Evolutionary conservation across 164 flowering plant species (phyloP).

Genomic region (Buxus sempervirens): DNA sequence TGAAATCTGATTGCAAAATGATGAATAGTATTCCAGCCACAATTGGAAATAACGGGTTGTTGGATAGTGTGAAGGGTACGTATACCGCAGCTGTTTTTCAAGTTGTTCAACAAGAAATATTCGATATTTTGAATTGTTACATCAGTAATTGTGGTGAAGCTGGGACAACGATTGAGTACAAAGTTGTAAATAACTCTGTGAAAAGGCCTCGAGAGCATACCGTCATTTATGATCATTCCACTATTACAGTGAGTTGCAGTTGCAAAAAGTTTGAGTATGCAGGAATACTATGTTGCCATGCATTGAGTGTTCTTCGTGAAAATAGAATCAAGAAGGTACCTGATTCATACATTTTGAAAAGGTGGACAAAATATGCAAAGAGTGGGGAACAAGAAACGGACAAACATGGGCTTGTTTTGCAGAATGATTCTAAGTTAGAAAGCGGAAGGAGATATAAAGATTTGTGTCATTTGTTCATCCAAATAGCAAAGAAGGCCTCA

Average conservation of each 20-base stretch:
- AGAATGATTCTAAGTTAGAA: too few species aligned
- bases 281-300: slow-evolving; percentile 7
- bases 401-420: too few species aligned
- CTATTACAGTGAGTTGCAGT: neutral
- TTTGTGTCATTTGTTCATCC: too few species aligned
- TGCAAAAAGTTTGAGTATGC: slow-evolving; percentile 9
- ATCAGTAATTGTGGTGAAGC: neutral
- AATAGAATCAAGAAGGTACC: neutral
- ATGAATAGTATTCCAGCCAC: neutral
- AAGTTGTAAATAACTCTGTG: neutral
- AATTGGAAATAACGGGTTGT: neutral
- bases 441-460: too few species aligned
- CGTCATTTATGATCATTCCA: slow-evolving; percentile 1
- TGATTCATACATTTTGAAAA: neutral
- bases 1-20: neutral
- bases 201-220: neutral
- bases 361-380: slow-evolving; percentile 3
- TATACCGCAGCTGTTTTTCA: slow-evolving; percentile 1
- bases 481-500: too few species aligned
- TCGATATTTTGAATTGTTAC: neutral
- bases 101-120: neutral
- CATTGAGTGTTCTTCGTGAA: too few species aligned
- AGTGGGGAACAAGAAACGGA: neutral
- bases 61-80: neutral
- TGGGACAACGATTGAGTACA: slow-evolving; percentile 1